Conservation (phyloP, 2,329 filamentous ascomycete genomes). For the Cryphonectria carpinicola region DNA sequence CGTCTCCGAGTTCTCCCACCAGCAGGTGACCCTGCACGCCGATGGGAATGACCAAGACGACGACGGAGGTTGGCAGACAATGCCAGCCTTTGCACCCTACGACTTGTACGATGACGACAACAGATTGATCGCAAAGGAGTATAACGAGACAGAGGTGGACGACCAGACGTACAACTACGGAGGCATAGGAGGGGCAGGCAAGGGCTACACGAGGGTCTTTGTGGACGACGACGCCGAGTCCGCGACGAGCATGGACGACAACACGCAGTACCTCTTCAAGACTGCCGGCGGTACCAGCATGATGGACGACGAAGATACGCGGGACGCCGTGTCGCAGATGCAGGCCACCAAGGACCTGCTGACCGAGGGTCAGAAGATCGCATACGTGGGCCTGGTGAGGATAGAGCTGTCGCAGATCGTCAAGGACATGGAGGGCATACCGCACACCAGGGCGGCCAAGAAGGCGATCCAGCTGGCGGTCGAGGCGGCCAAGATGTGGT, state of each 20-base stretch:
- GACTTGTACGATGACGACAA: slow-evolving; percentile 97
- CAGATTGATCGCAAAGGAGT: slow-evolving; percentile 81
- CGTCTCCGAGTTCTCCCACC: slow-evolving; percentile 90
- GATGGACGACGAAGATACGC: slow-evolving; percentile 74
- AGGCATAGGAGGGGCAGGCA: slow-evolving; percentile 84
- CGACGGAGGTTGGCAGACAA: slow-evolving; percentile 84
- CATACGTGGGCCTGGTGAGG: slow-evolving; percentile 89
- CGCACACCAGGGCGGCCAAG: slow-evolving; percentile 64
- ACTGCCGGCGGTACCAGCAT: slow-evolving; percentile 64
- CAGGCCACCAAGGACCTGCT: slow-evolving; percentile 94
- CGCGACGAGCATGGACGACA: slow-evolving; percentile 94
- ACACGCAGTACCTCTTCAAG: slow-evolving; percentile 94
- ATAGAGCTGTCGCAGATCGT: slow-evolving; percentile 80
- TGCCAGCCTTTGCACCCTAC: slow-evolving; percentile 91
- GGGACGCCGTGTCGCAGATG: slow-evolving; percentile 87
- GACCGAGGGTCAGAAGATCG: slow-evolving; percentile 93
- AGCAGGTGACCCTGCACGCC: slow-evolving; percentile 62
- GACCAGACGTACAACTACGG: slow-evolving; percentile 70
- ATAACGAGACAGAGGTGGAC: slow-evolving; percentile 71
- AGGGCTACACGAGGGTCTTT: slow-evolving; percentile 93
- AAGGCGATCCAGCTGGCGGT: slow-evolving; percentile 71
- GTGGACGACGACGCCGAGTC: slow-evolving; percentile 94
- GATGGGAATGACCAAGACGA: slow-evolving; percentile 59
- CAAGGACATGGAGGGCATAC: slow-evolving; percentile 66
- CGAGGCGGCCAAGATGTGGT: slow-evolving; percentile 92